phyloP scores from a whole-genome alignment of 1,139 yeast genomes.

The Geotrichum cucujoidarum region DNA sequence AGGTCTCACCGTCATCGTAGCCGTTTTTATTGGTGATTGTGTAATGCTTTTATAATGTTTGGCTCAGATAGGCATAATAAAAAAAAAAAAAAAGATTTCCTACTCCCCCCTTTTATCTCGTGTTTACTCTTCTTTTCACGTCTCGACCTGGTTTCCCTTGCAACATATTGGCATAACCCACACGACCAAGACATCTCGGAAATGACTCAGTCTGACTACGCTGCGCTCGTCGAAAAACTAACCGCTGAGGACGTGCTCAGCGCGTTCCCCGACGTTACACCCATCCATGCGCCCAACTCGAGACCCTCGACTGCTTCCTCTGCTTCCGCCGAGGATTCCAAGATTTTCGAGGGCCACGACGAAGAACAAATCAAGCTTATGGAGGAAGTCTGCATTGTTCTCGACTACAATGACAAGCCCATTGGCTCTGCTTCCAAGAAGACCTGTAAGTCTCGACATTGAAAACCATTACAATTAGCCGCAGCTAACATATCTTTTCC shows the following conservation, averaged over 20 bases:
- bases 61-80: too few relatives aligned
- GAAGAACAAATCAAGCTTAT: slow-evolving; percentile 88
- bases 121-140: neutral
- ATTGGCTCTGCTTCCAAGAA: slow-evolving; percentile 94
- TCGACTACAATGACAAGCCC: slow-evolving; percentile 81
- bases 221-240: slow-evolving; percentile 50
- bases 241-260: slow-evolving; percentile 47
- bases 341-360: slow-evolving; percentile 75
- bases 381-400: slow-evolving; percentile 94
- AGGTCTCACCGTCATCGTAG: too few relatives aligned
- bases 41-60: too few relatives aligned
- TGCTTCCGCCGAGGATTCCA: slow-evolving; percentile 25
- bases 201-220: slow-evolving; percentile 36
- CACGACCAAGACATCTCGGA: slow-evolving; percentile 21
- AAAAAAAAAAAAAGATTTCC: slow-evolving; percentile 3
- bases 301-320: slow-evolving; percentile 14
- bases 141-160: too few relatives aligned
- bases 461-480: too few relatives aligned
- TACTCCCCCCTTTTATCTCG: neutral
- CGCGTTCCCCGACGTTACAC: slow-evolving; percentile 50
- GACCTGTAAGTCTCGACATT: slow-evolving; percentile 46
- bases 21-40: too few relatives aligned
- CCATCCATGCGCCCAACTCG: slow-evolving; percentile 13
- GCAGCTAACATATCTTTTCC: neutral
- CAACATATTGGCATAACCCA: slow-evolving; percentile 17